Base-by-base conservation (phyloP, 2,329 filamentous ascomycete species). In the Hymenoscyphus scutula region DNA sequence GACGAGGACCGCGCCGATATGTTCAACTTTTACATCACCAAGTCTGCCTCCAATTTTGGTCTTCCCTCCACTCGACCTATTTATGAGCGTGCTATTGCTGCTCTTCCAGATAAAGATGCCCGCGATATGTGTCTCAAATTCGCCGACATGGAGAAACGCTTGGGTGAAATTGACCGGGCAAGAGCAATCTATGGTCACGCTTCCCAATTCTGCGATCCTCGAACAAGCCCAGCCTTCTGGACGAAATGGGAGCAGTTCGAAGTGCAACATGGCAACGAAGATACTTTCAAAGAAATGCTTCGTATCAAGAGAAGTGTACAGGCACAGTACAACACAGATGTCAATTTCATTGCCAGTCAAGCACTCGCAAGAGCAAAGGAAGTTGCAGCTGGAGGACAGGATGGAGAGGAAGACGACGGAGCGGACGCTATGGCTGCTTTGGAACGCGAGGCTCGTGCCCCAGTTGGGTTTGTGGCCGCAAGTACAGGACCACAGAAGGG, bases 11-110 rank as follows among this genome's bases (percentile, higher is more conserved):
- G 92, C 59, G 89, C 93, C 64, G 92, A 97, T 72, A 97, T 99
- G 93, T 99, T 97, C 80, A 95, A 97, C 76, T 97, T 98, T 75
- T 99, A 99, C 80, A 97, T 99, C 74, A 98, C 94, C 63, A 98
- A 99, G 76, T 97, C 93, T 0, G 95, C 95, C 1, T 96, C 92
- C 23, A 99, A 99, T 77, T 99, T 99, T 73, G 95, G 96, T 34
- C 84, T 99, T 58, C 93, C 95, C 0, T 98, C 95, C 0, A 97
- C 95, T 2, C 82, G 95, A 58, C 89, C 92, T 0, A 99, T 99
- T 70, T 99, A 99, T 80, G 95, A 99, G 78, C 88, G 93, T 62
- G 94, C 95, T 41, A 97, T 99, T 69, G 88, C 91, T 11, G 90
- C 92, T n/a, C 81, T 99, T 38, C 94, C 96, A 0, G 95, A 99